These are phyloP conservation scores for Metarhizium robertsii DNA, from an alignment of 2,329 filamentous ascomycete species.

Conservation along the genomic window DNA sequence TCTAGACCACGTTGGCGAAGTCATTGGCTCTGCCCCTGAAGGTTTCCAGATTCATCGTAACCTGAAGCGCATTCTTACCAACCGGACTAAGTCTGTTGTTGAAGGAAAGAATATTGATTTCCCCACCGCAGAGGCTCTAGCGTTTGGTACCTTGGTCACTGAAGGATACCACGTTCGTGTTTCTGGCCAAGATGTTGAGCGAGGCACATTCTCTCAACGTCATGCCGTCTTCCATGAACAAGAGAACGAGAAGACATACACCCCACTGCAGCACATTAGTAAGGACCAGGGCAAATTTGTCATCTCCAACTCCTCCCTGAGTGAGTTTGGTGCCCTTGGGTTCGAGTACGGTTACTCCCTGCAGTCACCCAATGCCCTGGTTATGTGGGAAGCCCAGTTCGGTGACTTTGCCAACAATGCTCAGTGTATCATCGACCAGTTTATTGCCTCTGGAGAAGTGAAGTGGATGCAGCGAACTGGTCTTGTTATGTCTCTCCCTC, in stretches of 20 bases:
- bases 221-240: conserved; percentile 97
- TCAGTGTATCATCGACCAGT: conserved; percentile 98
- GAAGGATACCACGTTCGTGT: conserved; percentile 97
- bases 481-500: conserved; percentile 89
- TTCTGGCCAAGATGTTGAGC: conserved; percentile 97
- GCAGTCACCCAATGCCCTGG: conserved; percentile 89
- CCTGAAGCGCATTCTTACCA: conserved; percentile 87
- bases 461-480: conserved; percentile 99
- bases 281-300: conserved; percentile 92
- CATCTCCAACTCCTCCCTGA: conserved; percentile 89
- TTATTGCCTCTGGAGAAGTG: conserved; percentile 91
- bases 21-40: conserved; percentile 71
- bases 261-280: conserved; percentile 79
- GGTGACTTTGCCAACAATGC: conserved; percentile 99
- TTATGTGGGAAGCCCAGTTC: conserved; percentile 99
- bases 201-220: conserved; percentile 97
- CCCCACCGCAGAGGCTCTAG: conserved; percentile 91
- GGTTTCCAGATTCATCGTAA: conserved; percentile 88
- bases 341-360: conserved; percentile 99
- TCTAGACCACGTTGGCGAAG: conserved; percentile 72
- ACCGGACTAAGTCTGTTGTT: conserved; percentile 81
- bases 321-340: conserved; percentile 65
- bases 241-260: conserved; percentile 87
- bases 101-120: conserved; percentile 96
- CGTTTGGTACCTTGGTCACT: conserved; percentile 81